Evolutionary conservation across 768 basidiomycete genomes (phyloP).

Genomic region (Rhizopogon roseolus): DNA sequence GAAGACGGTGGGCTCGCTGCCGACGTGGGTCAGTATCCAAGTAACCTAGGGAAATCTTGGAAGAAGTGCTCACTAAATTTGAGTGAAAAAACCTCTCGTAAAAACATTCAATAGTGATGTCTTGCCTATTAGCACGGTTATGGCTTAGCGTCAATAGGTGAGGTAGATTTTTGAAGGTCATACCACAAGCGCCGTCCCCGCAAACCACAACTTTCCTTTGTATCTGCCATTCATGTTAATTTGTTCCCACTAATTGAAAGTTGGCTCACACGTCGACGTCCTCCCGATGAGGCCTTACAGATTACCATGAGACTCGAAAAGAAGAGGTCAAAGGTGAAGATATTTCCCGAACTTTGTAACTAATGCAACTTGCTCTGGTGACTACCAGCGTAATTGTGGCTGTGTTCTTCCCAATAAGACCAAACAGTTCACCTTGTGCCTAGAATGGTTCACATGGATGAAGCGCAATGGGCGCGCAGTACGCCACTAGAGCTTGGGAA

Average conservation of each 20-base stretch:
- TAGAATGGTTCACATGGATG: no score
- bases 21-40: not conserved
- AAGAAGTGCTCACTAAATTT: constrained; percentile 68
- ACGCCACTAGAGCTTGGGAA: no score
- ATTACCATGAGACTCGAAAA: constrained; percentile 41
- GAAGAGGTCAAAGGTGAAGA: constrained; percentile 11
- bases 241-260: constrained; percentile 6
- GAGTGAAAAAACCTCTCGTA: constrained; percentile 89
- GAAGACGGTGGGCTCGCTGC: constrained; percentile 89
- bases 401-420: not conserved
- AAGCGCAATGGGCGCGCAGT: no score
- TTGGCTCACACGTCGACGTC: constrained; percentile 30
- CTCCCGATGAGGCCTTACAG: constrained; percentile 51
- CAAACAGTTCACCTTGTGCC: no score
- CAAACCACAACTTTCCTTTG: constrained; percentile 81
- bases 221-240: constrained; percentile 26
- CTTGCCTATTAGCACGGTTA: constrained; percentile 46
- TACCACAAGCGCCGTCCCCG: constrained; percentile 94
- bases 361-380: no score
- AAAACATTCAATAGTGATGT: constrained; percentile 86
- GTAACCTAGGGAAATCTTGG: not conserved
- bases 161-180: constrained; percentile 18
- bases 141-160: not conserved
- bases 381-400: no score
- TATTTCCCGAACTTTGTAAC: not conserved